phyloP scores from a whole-genome alignment of 441 rosid genomes.

The Syzygium syzygioides region DNA sequence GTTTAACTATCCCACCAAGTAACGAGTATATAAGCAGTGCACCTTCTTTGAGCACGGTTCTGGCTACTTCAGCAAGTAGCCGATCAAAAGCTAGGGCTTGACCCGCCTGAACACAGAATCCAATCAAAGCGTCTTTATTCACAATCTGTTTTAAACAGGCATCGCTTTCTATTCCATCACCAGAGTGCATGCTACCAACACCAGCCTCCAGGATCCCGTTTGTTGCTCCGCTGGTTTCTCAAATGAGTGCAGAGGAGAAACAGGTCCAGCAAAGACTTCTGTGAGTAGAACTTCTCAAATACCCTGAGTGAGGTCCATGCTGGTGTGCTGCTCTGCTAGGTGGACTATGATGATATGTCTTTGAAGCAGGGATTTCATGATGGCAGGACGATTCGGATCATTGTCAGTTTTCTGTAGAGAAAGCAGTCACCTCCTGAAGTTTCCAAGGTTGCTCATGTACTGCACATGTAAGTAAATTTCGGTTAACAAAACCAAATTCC shows the following conservation, averaged over 20 bases:
- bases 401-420: slow-evolving; percentile 72
- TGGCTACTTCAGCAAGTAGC: slow-evolving; percentile 90
- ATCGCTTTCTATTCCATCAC: slow-evolving; percentile 86
- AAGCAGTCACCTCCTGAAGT: slow-evolving; percentile 90
- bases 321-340: slow-evolving; percentile 93
- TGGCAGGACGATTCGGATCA: slow-evolving; percentile 91
- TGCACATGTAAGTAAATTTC: slow-evolving; percentile 28
- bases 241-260: slow-evolving; percentile 13
- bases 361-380: slow-evolving; percentile 65
- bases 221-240: slow-evolving; percentile 72
- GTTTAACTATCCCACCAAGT: slow-evolving; percentile 65
- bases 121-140: slow-evolving; percentile 85
- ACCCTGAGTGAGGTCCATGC: slow-evolving; percentile 98
- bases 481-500: background rate
- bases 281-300: slow-evolving; percentile 78
- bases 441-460: slow-evolving; percentile 97
- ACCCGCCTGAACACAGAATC: slow-evolving; percentile 94
- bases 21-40: slow-evolving; percentile 78
- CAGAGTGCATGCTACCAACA: slow-evolving; percentile 93
- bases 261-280: slow-evolving; percentile 58
- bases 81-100: slow-evolving; percentile 92
- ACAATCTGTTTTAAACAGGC: slow-evolving; percentile 70
- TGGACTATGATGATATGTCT: slow-evolving; percentile 90
- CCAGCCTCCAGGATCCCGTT: slow-evolving; percentile 68
- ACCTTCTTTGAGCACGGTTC: slow-evolving; percentile 80